These are phyloP conservation scores for Zizania palustris DNA, from an alignment of 202 grass and related monocot species.

Conservation along the genomic window DNA sequence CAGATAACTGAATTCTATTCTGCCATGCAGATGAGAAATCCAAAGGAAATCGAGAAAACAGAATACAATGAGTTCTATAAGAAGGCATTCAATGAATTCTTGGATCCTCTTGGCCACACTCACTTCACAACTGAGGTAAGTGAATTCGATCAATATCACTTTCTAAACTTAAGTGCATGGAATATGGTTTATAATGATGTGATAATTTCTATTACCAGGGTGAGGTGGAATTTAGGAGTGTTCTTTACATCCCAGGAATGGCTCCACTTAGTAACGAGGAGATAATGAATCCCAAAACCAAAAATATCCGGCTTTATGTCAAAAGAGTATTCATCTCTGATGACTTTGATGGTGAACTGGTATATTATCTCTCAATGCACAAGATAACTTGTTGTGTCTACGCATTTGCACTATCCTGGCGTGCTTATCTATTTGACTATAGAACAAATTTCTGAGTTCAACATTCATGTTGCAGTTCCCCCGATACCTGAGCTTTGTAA, in stretches of 20 bases:
- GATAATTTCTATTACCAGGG: conserved; percentile 52
- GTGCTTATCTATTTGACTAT: conserved; percentile 9
- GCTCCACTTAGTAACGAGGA: conserved; percentile 79
- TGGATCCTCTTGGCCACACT: conserved; percentile 68
- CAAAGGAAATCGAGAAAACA: conserved; percentile 65
- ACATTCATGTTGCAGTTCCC: conserved; percentile 63
- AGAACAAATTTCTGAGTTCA: conserved; percentile 19
- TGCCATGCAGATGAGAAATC: conserved; percentile 63
- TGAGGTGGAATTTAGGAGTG: conserved; percentile 82
- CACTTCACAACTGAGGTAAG: conserved; percentile 82
- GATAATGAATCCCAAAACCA: conserved; percentile 78
- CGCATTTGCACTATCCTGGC: neutral
- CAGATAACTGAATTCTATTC: conserved; percentile 38
- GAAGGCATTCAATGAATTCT: conserved; percentile 86
- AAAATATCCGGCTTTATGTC: conserved; percentile 77
- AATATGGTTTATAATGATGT: conserved; percentile 9
- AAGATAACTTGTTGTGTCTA: neutral
- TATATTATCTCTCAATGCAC: conserved; percentile 21
- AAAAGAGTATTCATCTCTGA: conserved; percentile 88
- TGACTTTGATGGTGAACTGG: conserved; percentile 87
- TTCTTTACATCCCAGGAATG: conserved; percentile 86
- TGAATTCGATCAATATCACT: neutral
- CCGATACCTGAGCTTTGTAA: conserved; percentile 85
- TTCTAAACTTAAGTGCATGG: neutral
- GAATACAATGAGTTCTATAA: conserved; percentile 91